Conservation (phyloP, 768 basidiomycete genomes). For the Amyloporia xantha region DNA sequence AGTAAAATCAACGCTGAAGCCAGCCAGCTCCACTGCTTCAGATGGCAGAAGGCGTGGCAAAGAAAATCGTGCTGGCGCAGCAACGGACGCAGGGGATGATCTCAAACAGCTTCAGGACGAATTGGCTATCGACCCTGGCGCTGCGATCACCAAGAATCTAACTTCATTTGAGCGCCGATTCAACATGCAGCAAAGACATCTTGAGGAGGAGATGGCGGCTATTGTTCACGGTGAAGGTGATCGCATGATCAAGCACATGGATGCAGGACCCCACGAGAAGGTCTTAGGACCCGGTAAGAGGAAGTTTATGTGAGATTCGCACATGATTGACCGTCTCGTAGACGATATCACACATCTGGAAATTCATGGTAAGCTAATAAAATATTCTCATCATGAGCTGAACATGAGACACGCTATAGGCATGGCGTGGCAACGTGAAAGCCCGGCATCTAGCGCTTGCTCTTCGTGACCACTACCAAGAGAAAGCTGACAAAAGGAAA, state of each 20-base stretch:
- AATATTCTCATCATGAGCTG: not conserved
- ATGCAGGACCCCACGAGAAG: slow-evolving; percentile 38
- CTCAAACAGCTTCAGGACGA: not conserved
- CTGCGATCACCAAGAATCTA: not conserved
- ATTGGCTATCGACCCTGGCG: not conserved
- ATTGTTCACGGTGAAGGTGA: slow-evolving; percentile 28
- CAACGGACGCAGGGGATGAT: not conserved
- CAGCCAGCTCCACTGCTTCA: not conserved
- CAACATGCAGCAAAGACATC: slow-evolving; percentile 36
- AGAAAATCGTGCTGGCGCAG: not conserved
- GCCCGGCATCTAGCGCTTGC: slow-evolving; percentile 43
- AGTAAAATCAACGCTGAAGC: not conserved
- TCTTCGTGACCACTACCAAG: slow-evolving; percentile 30
- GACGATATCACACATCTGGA: slow-evolving; percentile 46
- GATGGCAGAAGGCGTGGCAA: not conserved
- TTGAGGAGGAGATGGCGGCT: slow-evolving; percentile 24
- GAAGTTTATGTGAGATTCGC: not conserved
- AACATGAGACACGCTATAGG: slow-evolving; percentile 19
- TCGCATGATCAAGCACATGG: slow-evolving; percentile 34
- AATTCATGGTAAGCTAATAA: slow-evolving; percentile 37
- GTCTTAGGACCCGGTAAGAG: slow-evolving; percentile 32
- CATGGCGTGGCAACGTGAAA: slow-evolving; percentile 48
- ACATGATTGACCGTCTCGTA: slow-evolving; percentile 17
- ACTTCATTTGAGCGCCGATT: slow-evolving; percentile 40
- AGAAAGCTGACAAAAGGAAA: slow-evolving; percentile 11